phyloP scores from a whole-genome alignment of 2,329 filamentous ascomycete genomes.

The Chaetomiaceae sp. region DNA sequence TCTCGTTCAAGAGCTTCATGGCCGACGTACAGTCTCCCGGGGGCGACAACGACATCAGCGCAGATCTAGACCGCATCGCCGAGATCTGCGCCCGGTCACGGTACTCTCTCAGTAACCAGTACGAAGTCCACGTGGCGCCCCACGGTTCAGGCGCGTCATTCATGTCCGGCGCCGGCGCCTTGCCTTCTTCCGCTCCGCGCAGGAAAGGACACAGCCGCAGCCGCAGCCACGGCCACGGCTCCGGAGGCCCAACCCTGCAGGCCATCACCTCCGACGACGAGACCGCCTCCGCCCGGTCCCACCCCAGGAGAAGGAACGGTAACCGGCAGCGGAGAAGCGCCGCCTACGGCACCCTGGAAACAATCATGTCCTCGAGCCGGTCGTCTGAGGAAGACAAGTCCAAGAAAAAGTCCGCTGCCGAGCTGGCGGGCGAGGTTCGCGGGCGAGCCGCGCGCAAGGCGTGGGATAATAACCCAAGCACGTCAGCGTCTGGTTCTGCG shows the following conservation, averaged over 20 bases:
- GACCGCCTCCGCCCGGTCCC: conserved; percentile 28
- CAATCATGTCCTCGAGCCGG: conserved; percentile 62
- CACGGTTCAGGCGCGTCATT: conserved; percentile 55
- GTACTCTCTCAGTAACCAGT: conserved; percentile 63
- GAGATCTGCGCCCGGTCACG: conserved; percentile 63
- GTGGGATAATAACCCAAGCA: conserved; percentile 27
- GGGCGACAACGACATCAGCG: conserved; percentile 44
- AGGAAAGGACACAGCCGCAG: conserved; percentile 21
- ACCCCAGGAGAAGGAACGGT: conserved; percentile 39
- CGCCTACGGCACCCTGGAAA: conserved; percentile 60
- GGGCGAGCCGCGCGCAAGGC: conserved; percentile 39
- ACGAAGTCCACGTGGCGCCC: conserved; percentile 60
- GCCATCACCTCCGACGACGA: conserved; percentile 56
- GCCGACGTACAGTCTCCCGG: conserved; percentile 47
- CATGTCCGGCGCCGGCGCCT: conserved; percentile 26
- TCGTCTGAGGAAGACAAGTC: conserved; percentile 59
- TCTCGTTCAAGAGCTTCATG: conserved; percentile 62
- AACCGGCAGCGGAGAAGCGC: conserved; percentile 44
- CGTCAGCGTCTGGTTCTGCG: conserved; percentile 8
- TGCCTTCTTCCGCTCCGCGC: conserved; percentile 15
- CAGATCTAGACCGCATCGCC: conserved; percentile 60
- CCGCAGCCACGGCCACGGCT: conserved; percentile 27
- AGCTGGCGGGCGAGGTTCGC: conserved; percentile 52
- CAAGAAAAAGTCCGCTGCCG: conserved; percentile 56
- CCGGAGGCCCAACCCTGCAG: conserved; percentile 51